Evolutionary conservation across 139 green algal genomes (phyloP), one percentile per base, ranked within the genome.

Genomic region (Chlamydomonas eustigma): DNA sequence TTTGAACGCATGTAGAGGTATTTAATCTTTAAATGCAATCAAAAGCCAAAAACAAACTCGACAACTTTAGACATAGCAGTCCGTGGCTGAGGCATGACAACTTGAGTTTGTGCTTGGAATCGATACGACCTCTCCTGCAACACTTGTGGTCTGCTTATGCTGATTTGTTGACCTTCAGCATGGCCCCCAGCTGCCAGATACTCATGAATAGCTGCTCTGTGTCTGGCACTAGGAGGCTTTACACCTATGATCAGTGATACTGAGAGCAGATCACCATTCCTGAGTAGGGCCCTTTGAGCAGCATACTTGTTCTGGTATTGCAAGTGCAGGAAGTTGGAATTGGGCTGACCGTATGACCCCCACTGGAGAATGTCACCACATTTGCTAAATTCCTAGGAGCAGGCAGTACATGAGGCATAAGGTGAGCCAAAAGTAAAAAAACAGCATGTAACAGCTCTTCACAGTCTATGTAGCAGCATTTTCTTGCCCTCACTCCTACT

Each of bases 351-450:
- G 64, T 81, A 91, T 3, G 76, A 85, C 12, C 84, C 82, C 82
- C 82, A 91, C 37, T 84, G 78, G 24, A 89, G 24, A 3, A 91
- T 86, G 75, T 91, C 86, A 0, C 86, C 86, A 64, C 86, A 90
- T 2, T 44, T 51, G 32, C 81, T 75, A 52, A 90, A 88, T 76
- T 89, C 83, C n/a, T 58, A 58, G 5, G n/a, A n/a, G n/a, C n/a
- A n/a, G n/a, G n/a, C n/a, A n/a, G n/a, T n/a, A n/a, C n/a, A n/a
- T n/a, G n/a, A n/a, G n/a, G n/a, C n/a, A n/a, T n/a, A n/a, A n/a
- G n/a, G n/a, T n/a, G n/a, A n/a, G n/a, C n/a, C n/a, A n/a, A n/a
- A n/a, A n/a, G n/a, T n/a, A n/a, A n/a, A n/a, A n/a, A n/a, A n/a
- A n/a, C n/a, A n/a, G n/a, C n/a, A n/a, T n/a, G n/a, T n/a, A n/a